Evolutionary conservation across 2,329 filamentous ascomycete species (phyloP), one percentile per base, ranked within the genome.

Genomic region (Xylaria sp.): DNA sequence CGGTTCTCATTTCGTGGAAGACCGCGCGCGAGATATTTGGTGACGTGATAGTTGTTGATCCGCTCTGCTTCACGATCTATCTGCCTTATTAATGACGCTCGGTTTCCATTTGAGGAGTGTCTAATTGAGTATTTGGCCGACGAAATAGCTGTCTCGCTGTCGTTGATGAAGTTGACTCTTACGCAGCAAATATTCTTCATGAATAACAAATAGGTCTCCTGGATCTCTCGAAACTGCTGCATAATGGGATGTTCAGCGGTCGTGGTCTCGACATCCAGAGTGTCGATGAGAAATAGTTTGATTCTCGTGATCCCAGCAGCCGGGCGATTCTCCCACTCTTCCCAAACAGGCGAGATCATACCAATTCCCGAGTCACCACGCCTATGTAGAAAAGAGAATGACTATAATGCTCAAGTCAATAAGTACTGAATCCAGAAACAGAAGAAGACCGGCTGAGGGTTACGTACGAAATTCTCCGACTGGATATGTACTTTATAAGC

Each of bases 291-390:
- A 18, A 72, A 76, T 0, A 85, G 74, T 0, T 79, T 83, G 7
- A 83, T 82, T 5, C 80, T 76, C 1, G 82, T 84, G 1, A 74
- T 39, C 3, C 59, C 67, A 5, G 25, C 15, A 0, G 51, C 33
- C 0, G 76, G 57, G 0, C 36, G 20, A 4, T 75, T 72, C 1
- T 54, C 67, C 1, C 66, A 33, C 2, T 79, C 73, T n/a, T 78
- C 63, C 86, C 85, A 84, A 1, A 79, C 68, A 0, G 82, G 82
- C 0, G 81, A 81, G 0, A 87, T 81, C 84, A 87, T 88, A 1
- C 85, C 85, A 31, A 88, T 75, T 0, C 85, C 85, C 0, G 80
- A 78, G 2, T 85, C 82, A 0, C 79, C 82, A 5, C 72, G 73
- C 0, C 72, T 71, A 48, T 83, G 81, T 0, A 62, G 71, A 70